phyloP scores from a whole-genome alignment of 805 yeast species.

The Sugiyamaella marilandica region DNA sequence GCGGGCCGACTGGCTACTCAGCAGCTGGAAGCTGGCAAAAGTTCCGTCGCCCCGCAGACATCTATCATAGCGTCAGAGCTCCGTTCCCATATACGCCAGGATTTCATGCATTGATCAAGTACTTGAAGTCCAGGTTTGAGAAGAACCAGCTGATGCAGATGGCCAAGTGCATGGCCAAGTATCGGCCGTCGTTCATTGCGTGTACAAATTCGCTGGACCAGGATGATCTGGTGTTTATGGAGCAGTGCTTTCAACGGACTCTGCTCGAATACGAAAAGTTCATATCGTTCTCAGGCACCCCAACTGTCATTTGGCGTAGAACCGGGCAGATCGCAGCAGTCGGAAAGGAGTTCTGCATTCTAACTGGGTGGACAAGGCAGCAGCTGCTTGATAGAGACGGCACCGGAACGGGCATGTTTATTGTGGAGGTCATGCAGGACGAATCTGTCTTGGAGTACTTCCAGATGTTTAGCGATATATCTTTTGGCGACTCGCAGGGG shows the following conservation, averaged over 20 bases:
- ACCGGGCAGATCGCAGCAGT: slow-evolving; percentile 94
- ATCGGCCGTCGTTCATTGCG: slow-evolving; percentile 89
- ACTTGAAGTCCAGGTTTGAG: slow-evolving; percentile 66
- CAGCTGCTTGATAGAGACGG: slow-evolving; percentile 44
- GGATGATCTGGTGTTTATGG: slow-evolving; percentile 91
- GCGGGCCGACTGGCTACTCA: background rate
- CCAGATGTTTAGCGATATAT: slow-evolving; percentile 74
- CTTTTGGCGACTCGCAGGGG: slow-evolving; percentile 87
- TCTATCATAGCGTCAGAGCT: slow-evolving; percentile 64
- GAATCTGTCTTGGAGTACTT: slow-evolving; percentile 82
- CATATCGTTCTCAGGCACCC: slow-evolving; percentile 82
- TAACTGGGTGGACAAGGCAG: slow-evolving; percentile 85
- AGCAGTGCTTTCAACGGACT: slow-evolving; percentile 92
- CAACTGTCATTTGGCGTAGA: slow-evolving; percentile 92
- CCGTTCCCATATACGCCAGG: slow-evolving; percentile 93
- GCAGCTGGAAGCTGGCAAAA: slow-evolving; percentile 3
- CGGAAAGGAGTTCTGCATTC: slow-evolving; percentile 85
- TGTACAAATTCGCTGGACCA: slow-evolving; percentile 84
- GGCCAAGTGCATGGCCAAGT: slow-evolving; percentile 84
- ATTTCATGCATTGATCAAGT: slow-evolving; percentile 73
- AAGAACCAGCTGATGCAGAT: slow-evolving; percentile 67
- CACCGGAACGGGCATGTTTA: slow-evolving; percentile 25
- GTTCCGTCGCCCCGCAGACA: slow-evolving; percentile 22
- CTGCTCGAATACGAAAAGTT: slow-evolving; percentile 82
- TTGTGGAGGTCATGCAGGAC: slow-evolving; percentile 79